Conservation (phyloP, 2,329 filamentous ascomycete genomes). For the Chalara sp. region DNA sequence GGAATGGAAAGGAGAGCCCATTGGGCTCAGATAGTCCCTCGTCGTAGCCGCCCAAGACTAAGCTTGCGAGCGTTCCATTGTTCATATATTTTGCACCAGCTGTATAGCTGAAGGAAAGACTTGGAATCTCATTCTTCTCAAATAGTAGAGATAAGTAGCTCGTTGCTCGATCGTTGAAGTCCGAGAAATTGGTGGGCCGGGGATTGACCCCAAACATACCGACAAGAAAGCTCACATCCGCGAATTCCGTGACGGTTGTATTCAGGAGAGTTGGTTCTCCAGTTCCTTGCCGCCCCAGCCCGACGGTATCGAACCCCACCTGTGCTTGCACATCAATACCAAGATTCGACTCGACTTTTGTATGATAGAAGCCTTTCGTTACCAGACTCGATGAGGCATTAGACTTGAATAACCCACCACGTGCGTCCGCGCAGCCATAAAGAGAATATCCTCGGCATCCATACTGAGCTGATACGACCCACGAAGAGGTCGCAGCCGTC, state of each 20-base stretch:
- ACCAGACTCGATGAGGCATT: constrained; percentile 49
- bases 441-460: constrained; percentile 49
- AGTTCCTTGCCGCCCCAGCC: constrained; percentile 30
- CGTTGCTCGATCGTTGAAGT: constrained; percentile 38
- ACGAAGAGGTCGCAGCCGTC: constrained; percentile 35
- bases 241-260: constrained; percentile 27
- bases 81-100: constrained; percentile 65
- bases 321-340: constrained; percentile 33
- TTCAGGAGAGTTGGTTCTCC: constrained; percentile 30
- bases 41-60: constrained; percentile 68
- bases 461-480: constrained; percentile 50
- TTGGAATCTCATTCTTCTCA: constrained; percentile 54
- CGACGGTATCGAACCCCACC: constrained; percentile 61
- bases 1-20: constrained; percentile 37
- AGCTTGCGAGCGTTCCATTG: constrained; percentile 42
- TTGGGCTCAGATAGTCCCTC: constrained; percentile 30
- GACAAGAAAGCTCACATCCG: constrained; percentile 50
- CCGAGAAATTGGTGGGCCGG: constrained; percentile 44
- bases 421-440: constrained; percentile 38
- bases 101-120: constrained; percentile 69
- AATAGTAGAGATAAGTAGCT: constrained; percentile 45
- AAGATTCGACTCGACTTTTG: constrained; percentile 52
- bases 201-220: constrained; percentile 44
- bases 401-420: constrained; percentile 53
- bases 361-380: constrained; percentile 27